Percentiles rank a stretch among this genome's conserved stretches.
Evolutionary conservation across 73 alveolate species (phyloP).

Genomic region (Paramecium bursaria): DNA sequence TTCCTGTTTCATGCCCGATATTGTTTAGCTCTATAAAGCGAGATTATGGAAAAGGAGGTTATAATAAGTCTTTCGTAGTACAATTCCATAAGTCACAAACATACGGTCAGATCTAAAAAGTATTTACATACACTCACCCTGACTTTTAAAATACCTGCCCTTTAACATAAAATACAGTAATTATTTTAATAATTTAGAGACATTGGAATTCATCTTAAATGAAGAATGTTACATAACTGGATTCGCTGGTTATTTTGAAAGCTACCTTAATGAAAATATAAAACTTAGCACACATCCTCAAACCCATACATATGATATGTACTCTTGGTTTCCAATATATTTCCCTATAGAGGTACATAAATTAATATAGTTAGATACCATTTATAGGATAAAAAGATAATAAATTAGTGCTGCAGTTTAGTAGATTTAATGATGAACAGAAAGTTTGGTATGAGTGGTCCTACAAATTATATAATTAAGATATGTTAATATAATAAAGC

Average conservation of each 20-base stretch:
- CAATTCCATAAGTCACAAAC: conserved; percentile 69
- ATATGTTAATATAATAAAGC: conserved; percentile 37
- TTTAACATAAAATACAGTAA: conserved; percentile 33
- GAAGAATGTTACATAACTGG: conserved; percentile 79
- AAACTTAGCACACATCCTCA: conserved; percentile 79
- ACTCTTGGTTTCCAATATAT: conserved; percentile 93
- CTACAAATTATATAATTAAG: conserved; percentile 61
- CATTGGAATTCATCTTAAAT: conserved; percentile 59
- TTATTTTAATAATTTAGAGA: conserved; percentile 22
- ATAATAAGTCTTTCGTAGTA: conserved; percentile 73
- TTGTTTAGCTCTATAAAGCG: conserved; percentile 6
- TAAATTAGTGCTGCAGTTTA: conserved; percentile 64
- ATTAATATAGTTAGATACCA: conserved; percentile 66
- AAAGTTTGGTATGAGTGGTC: conserved; percentile 94
- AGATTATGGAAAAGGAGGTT: conserved; percentile 72
- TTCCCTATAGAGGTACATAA: conserved; percentile 80
- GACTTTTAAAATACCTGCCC: neutral
- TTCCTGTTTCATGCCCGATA: conserved; percentile 81
- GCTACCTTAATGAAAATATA: conserved; percentile 76
- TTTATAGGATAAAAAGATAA: conserved; percentile 70
- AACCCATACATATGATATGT: conserved; percentile 80
- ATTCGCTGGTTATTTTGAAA: conserved; percentile 85
- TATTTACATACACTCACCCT: conserved; percentile 79
- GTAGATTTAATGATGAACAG: conserved; percentile 78
- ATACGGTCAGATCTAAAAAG: conserved; percentile 68